phyloP scores from a whole-genome alignment of 108 stramenopile species.

The Mediolabrus comicus region DNA sequence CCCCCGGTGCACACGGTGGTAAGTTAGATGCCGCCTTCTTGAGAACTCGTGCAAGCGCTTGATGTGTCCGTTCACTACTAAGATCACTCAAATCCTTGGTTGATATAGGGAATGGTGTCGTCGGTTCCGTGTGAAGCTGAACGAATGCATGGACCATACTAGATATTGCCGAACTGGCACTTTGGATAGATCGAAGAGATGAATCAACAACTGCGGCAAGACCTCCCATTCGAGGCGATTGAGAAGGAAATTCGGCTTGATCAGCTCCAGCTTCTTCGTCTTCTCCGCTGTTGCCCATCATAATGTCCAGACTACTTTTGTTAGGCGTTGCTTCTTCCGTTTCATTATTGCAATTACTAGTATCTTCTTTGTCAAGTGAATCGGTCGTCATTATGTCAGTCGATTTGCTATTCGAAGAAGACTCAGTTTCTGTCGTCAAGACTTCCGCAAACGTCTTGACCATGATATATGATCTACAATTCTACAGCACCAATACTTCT shows the following conservation, averaged over 20 bases:
- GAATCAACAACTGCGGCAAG: conserved; percentile 46
- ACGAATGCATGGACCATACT: conserved; percentile 18
- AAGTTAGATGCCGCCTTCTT: conserved; percentile 55
- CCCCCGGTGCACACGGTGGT: conserved; percentile 4
- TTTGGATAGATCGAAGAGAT: conserved; percentile 45
- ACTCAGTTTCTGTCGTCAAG: background rate
- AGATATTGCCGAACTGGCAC: conserved; percentile 24
- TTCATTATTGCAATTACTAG: background rate
- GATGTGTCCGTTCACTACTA: conserved; percentile 60
- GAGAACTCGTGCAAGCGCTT: conserved; percentile 54
- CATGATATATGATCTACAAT: no score
- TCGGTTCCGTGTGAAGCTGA: conserved; percentile 1
- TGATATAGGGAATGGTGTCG: conserved; percentile 35
- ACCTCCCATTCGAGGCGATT: conserved; percentile 52
- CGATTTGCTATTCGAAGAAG: no score
- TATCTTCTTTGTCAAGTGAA: background rate
- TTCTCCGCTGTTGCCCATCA: background rate
- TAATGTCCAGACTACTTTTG: background rate
- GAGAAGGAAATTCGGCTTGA: no score
- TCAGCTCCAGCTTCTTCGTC: no score
- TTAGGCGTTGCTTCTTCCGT: background rate
- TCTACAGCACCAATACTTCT: no score
- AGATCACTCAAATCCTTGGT: conserved; percentile 55
- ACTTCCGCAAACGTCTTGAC: background rate
- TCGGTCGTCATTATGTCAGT: background rate